Evolutionary conservation across 345 rosid genomes (phyloP).

Genomic region (Diplotaxis tenuifolia): DNA sequence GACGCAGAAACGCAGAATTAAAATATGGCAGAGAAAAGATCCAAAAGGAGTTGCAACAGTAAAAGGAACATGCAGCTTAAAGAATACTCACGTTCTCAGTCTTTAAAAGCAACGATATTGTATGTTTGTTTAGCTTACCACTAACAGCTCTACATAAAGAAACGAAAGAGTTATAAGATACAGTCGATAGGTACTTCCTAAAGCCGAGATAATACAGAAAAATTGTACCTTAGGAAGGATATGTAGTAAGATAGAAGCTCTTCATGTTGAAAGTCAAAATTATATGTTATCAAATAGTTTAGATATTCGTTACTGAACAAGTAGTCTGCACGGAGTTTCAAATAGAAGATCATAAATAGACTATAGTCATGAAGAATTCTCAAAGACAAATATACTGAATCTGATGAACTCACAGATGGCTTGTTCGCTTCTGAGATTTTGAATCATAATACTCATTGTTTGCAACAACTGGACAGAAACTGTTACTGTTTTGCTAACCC

Average conservation of each 20-base stretch:
- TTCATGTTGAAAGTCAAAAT: slow-evolving; percentile 86
- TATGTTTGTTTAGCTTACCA: slow-evolving; percentile 83
- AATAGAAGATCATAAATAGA: slow-evolving; percentile 13
- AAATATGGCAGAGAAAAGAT: slow-evolving; percentile 16
- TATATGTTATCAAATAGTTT: slow-evolving; percentile 80
- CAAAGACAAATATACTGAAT: background rate
- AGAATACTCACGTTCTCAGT: slow-evolving; percentile 71
- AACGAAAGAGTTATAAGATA: slow-evolving; percentile 31
- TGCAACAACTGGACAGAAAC: slow-evolving; percentile 95
- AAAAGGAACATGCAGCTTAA: slow-evolving; percentile 6
- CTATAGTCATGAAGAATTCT: slow-evolving; percentile 1
- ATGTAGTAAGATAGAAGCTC: slow-evolving; percentile 92
- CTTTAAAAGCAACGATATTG: slow-evolving; percentile 86
- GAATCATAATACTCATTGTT: slow-evolving; percentile 95
- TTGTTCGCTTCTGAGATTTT: slow-evolving; percentile 58
- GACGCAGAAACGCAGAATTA: slow-evolving; percentile 39
- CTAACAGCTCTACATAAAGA: slow-evolving; percentile 76
- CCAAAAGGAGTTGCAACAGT: background rate
- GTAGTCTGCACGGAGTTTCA: slow-evolving; percentile 70
- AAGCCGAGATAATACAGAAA: background rate
- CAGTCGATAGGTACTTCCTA: slow-evolving; percentile 15
- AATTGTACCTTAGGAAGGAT: slow-evolving; percentile 77
- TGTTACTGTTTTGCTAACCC: slow-evolving; percentile 54
- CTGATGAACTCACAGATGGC: slow-evolving; percentile 75
- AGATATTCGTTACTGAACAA: slow-evolving; percentile 95